Evolutionary conservation across 2,329 filamentous ascomycete genomes (phyloP).

Genomic region (Huntiella moniliformis): DNA sequence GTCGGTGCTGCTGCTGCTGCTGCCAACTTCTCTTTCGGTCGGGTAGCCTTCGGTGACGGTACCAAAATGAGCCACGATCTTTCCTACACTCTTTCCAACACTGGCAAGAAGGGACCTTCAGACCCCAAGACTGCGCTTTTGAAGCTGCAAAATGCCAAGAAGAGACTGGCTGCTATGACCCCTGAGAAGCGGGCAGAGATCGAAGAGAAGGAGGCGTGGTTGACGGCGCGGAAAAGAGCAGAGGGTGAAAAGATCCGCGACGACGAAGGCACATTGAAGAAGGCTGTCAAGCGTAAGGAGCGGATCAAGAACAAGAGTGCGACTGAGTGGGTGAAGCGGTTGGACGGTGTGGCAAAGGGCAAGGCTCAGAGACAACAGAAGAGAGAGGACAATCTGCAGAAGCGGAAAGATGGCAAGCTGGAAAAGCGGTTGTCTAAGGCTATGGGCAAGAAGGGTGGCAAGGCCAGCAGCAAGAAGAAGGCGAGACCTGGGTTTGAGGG

Average conservation of each 20-base stretch:
- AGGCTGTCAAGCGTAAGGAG: slow-evolving; percentile 86
- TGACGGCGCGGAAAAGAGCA: slow-evolving; percentile 72
- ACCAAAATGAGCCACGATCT: slow-evolving; percentile 57
- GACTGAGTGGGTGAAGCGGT: slow-evolving; percentile 63
- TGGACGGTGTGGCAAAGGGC: slow-evolving; percentile 52
- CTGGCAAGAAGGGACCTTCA: slow-evolving; percentile 61
- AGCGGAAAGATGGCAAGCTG: slow-evolving; percentile 55
- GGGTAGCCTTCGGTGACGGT: slow-evolving; percentile 79
- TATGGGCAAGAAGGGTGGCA: slow-evolving; percentile 11
- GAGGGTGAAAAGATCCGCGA: slow-evolving; percentile 82
- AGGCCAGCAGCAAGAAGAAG: slow-evolving; percentile 8
- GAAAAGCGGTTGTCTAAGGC: slow-evolving; percentile 33
- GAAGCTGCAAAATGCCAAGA: slow-evolving; percentile 70
- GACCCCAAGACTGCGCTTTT: slow-evolving; percentile 76
- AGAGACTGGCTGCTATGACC: slow-evolving; percentile 56
- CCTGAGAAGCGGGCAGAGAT: slow-evolving; percentile 68
- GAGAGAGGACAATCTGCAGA: slow-evolving; percentile 58
- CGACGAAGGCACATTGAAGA: slow-evolving; percentile 74
- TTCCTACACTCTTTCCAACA: slow-evolving; percentile 32
- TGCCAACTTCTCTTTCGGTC: slow-evolving; percentile 64
- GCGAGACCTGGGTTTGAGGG: slow-evolving; percentile 11
- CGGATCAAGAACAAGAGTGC: slow-evolving; percentile 78
- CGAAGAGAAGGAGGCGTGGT: slow-evolving; percentile 84
- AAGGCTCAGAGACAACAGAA: slow-evolving; percentile 69
- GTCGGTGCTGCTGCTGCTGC: slow-evolving; percentile 10